Base-by-base conservation (phyloP, 352 stramenopile species). In the Globisporangium perplexum region DNA sequence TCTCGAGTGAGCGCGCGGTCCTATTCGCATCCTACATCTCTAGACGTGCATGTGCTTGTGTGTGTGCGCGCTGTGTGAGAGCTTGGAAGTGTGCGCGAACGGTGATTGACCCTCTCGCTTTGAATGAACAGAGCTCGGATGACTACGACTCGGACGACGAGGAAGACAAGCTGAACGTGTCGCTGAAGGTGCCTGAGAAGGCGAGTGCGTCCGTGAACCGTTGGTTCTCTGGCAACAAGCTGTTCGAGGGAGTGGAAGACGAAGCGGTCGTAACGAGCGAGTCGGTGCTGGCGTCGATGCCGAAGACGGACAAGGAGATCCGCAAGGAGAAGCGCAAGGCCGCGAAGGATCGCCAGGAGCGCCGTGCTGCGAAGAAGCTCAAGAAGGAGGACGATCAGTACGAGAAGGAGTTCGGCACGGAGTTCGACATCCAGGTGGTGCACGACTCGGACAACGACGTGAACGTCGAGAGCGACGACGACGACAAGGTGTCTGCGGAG, bases 241-340 rank as follows among this genome's bases (percentile, higher is more conserved):
- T 95, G 0, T 95, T 95, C 31, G 79, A 90, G 0, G 75, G 75
- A 12, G 77, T 93, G 2, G 72, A 88, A 1, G 72, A 87, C 2
- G 69, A 87, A 1, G 53, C 53, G 4, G 82, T n/a, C n/a, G n/a
- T 83, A 41, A 71, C 88, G 3, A 60, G 60, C 0, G 18, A 66
- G 11, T 60, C 65, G 44, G 42, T 50, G 11, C 30, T 90, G 20
- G 68, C 77, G 0, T 81, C 85, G 11, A 99, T 99, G 89, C 96
- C 96, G 0, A 98, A 98, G 71, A 99, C 96, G 0, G 97, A 99
- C 59, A 99, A 99, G 66, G 81, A 99, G 62, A 94, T 97, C 55
- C 95, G 97, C 31, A 89, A 98, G 47, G 93, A 98, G 39, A 99
- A 99, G 68, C 85, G 97, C 18, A 88, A 98, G 56, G 98, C 98